Conservation (phyloP, 2,329 filamentous ascomycete species). For the Whalleya microplaca region DNA sequence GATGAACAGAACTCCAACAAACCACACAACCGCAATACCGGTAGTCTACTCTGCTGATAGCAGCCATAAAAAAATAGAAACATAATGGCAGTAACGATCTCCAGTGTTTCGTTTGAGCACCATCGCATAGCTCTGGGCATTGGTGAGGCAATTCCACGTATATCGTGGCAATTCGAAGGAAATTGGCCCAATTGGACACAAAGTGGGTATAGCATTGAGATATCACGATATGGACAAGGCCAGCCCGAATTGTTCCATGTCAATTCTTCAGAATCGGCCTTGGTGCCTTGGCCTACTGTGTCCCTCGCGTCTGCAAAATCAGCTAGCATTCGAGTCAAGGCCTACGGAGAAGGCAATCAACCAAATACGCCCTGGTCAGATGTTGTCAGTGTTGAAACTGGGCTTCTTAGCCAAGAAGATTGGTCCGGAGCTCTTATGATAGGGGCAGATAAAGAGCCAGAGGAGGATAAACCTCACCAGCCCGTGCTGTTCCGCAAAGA, state of each 20-base stretch:
- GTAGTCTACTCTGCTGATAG: no score
- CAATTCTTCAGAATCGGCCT: slow-evolving; percentile 43
- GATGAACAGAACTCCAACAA: no score
- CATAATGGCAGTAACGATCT: slow-evolving; percentile 44
- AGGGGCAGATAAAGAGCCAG: slow-evolving; percentile 34
- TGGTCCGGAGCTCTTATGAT: slow-evolving; percentile 40
- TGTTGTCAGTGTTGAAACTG: slow-evolving; percentile 41
- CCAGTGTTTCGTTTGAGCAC: slow-evolving; percentile 47
- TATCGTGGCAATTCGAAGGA: slow-evolving; percentile 51
- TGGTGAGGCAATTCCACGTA: slow-evolving; percentile 45
- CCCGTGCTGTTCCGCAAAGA: slow-evolving; percentile 40
- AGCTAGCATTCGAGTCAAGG: slow-evolving; percentile 40
- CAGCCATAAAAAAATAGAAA: not conserved
- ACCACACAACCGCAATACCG: no score
- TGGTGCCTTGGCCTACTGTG: slow-evolving; percentile 49
- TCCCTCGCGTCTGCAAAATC: slow-evolving; percentile 38
- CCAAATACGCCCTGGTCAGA: slow-evolving; percentile 38
- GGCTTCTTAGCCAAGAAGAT: slow-evolving; percentile 32
- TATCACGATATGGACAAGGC: slow-evolving; percentile 30
- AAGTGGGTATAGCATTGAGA: slow-evolving; percentile 47
- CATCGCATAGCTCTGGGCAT: slow-evolving; percentile 48
- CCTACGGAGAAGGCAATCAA: slow-evolving; percentile 33
- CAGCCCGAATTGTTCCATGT: slow-evolving; percentile 28
- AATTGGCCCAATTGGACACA: slow-evolving; percentile 47
- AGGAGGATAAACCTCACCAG: slow-evolving; percentile 33